Base-by-base conservation (phyloP, 768 basidiomycete species). In the Xerocomus potaroensis region DNA sequence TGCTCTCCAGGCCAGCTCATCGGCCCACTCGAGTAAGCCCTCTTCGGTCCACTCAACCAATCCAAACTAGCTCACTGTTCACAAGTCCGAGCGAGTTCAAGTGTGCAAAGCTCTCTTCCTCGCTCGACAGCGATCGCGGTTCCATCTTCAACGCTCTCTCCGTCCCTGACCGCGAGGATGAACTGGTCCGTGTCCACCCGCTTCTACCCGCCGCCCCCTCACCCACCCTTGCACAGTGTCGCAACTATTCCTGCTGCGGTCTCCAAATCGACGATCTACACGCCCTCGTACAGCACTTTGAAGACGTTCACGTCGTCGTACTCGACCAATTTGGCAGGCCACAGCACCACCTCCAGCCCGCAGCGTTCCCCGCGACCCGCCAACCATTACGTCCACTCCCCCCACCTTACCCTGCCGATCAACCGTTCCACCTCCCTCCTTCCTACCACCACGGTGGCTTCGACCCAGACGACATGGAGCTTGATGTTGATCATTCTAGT, bases 231-330 rank as follows among this genome's bases (percentile, higher is more conserved):
- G 3, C 22, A 38, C 48, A 86, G 81, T 91, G 88, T 65, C 83
- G 85, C 53, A 84, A 95, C 64, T 96, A 92, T 70, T 82, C 83
- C 1, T 96, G 93, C 68, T 96, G 92, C 61, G 91, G 91, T 9
- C 69, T 87, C 41, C 77, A 83, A 53, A 76, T 91, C 15, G 73
- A 76, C 26, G 86, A 89, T 57, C 75, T 89, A 0, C 86, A 89
- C 50, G 85, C 89, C 3, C 81, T 95, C 10, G 77, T 95, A 3
- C 90, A 94, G 66, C 92, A 95, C 61, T 93, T 94, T 54, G 92
- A 95, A 60, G 86, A 91, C 49, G 81, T 83, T 38, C 92, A 95
- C 63, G 87, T 94, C 62, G 77, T 88, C 60, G 81, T 91, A 48
- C 63, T 84, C 34, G 72, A 77, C 51, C 68, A 72, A n/a, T 68